A percentile compares a stretch with the other conserved stretches of the same genome.
phyloP scores from a whole-genome alignment of 2,329 filamentous ascomycete species.

The Ceratocystis papillata region DNA sequence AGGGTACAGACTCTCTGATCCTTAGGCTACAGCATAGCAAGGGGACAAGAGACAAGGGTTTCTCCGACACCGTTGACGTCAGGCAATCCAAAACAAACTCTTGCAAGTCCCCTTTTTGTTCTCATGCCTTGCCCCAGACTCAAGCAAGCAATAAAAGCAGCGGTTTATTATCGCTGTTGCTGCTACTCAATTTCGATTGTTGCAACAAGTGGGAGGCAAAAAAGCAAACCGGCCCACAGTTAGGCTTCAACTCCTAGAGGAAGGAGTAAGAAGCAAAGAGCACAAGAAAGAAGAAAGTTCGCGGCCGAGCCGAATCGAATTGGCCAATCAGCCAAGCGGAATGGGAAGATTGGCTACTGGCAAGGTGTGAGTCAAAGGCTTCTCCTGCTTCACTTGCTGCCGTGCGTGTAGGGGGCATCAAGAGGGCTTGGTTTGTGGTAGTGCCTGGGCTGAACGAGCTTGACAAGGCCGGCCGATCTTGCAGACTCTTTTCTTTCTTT shows the following conservation, averaged over 20 bases:
- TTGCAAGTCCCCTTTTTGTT: neutral
- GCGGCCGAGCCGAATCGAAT: neutral
- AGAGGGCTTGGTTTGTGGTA: neutral
- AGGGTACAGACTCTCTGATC: neutral
- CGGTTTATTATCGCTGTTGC: neutral
- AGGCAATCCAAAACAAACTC: neutral
- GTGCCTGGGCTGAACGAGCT: neutral
- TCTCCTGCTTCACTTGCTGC: neutral
- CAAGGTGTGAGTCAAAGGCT: neutral
- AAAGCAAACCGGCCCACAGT: neutral
- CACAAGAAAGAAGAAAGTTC: neutral
- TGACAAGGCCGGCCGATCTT: slow-evolving; percentile 1
- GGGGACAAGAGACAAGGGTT: neutral
- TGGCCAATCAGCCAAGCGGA: neutral
- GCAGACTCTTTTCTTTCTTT: neutral
- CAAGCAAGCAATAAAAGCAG: neutral
- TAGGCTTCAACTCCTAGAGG: neutral
- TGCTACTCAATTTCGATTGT: neutral
- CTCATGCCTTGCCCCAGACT: neutral
- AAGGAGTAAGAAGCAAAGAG: neutral
- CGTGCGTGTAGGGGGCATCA: neutral
- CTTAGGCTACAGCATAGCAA: neutral
- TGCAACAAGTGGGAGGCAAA: neutral
- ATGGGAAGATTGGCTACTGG: neutral
- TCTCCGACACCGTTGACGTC: neutral